Conservation (phyloP, 768 basidiomycete genomes). For the Tephrocybe sp. region DNA sequence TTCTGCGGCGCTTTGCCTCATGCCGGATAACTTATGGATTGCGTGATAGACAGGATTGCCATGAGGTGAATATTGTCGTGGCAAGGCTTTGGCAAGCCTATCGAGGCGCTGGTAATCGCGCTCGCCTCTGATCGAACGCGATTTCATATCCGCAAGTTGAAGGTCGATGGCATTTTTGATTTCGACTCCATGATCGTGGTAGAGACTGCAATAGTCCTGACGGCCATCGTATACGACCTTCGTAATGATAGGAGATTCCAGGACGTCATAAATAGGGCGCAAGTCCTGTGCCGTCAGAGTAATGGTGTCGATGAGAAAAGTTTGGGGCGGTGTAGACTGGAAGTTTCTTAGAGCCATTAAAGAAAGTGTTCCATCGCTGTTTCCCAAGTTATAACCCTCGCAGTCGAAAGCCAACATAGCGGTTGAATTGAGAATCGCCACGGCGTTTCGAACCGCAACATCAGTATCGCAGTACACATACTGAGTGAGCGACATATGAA, state of each 20-base stretch:
- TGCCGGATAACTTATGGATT: slow-evolving; percentile 3
- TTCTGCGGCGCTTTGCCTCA: neutral
- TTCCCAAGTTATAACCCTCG: slow-evolving; percentile 13
- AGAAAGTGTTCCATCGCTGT: slow-evolving; percentile 8
- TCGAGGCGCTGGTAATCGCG: neutral
- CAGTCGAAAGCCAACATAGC: slow-evolving; percentile 14
- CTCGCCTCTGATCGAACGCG: slow-evolving; percentile 4
- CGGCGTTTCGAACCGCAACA: no score
- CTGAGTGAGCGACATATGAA: no score
- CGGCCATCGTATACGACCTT: slow-evolving; percentile 20
- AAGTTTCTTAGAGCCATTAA: slow-evolving; percentile 13
- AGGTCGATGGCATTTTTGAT: slow-evolving; percentile 14
- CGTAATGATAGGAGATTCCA: slow-evolving; percentile 7
- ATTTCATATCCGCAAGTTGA: slow-evolving; percentile 17
- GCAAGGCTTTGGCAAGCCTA: neutral
- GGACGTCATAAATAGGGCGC: slow-evolving; percentile 12
- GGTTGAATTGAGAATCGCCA: neutral
- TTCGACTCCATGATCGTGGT: slow-evolving; percentile 11
- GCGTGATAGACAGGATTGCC: neutral
- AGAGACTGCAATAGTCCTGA: slow-evolving; percentile 16
- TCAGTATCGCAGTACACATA: no score
- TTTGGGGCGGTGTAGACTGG: neutral
- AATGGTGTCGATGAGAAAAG: slow-evolving; percentile 15
- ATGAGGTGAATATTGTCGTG: neutral
- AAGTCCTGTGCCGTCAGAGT: slow-evolving; percentile 1